Conservation (phyloP, 2,329 filamentous ascomycete genomes). For the Colletotrichum sp. region DNA sequence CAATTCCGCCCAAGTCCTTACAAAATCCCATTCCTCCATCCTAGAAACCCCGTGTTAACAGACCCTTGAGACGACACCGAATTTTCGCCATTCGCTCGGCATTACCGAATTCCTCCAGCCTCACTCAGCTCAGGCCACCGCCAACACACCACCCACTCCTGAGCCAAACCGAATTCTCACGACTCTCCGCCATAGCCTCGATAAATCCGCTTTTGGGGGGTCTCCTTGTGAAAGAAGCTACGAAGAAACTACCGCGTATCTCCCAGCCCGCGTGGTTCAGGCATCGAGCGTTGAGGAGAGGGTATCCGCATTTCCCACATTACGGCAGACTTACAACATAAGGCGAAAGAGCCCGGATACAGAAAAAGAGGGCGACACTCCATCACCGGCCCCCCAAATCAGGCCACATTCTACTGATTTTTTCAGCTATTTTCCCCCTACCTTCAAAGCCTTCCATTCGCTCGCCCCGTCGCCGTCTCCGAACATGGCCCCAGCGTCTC, state of each 20-base stretch:
- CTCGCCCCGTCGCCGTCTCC: slow-evolving; percentile 4
- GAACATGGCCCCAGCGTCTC: slow-evolving; percentile 19
- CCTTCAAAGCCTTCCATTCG: slow-evolving; percentile 2
- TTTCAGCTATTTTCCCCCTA: neutral
- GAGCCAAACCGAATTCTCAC: neutral
- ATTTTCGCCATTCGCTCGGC: slow-evolving; percentile 8
- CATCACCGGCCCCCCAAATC: slow-evolving; percentile 13
- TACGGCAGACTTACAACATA: neutral
- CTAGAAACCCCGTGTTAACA: neutral
- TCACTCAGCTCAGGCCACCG: neutral
- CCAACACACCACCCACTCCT: neutral
- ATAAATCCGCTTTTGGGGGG: neutral
- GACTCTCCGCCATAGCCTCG: neutral
- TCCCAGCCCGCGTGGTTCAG: neutral
- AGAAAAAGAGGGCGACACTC: slow-evolving; percentile 18
- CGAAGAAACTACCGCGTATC: neutral
- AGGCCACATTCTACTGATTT: slow-evolving; percentile 12
- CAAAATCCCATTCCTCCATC: slow-evolving; percentile 14
- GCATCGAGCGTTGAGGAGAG: neutral
- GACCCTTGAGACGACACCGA: neutral
- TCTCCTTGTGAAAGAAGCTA: neutral
- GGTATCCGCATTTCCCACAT: slow-evolving; percentile 14
- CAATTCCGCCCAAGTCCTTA: slow-evolving; percentile 1
- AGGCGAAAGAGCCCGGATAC: neutral
- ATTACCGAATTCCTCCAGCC: neutral